Evolutionary conservation across 768 basidiomycete genomes (phyloP), one percentile per base, ranked within the genome.

Genomic region (Sarcomyxa edulis): DNA sequence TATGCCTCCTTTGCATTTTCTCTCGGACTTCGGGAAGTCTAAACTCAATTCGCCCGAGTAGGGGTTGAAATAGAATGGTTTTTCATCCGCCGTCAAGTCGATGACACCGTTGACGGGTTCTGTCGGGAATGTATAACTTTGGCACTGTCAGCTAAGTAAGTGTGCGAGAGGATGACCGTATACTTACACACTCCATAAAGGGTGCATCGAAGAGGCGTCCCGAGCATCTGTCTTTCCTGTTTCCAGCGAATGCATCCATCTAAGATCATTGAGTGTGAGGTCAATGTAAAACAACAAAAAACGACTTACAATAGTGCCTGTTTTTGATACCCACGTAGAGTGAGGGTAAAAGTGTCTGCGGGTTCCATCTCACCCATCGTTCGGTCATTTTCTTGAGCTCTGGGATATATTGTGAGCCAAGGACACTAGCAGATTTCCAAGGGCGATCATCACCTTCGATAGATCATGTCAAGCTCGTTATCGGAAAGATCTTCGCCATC

Each of bases 241-340:
- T 61, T 98, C 95, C 37, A 92, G 68, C 3, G 86, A 84, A 47
- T 79, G 66, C 93, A 96, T 93, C 94, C 94, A 98, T 25, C 88
- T 90, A 41, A 10, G 33, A 22, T n/a, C 10, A 33, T 38, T 48
- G 41, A 39, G 35, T 23, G 32, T 7, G 26, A 20, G 28, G 2
- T 29, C 11, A 15, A 31, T n/a, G 15, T 14, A 29, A 20, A 23
- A 25, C 2, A 20, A 29, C 23, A 30, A 35, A 37, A n/a, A 20
- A 35, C 6, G 11, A 58, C 79, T 32, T 37, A 88, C 82, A 66
- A 66, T 32, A 97, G 64, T 0, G 93, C 95, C 59, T 98, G 95
- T 53, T 92, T 95, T 54, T 97, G 95, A 60, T 98, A 97, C 25
- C 79, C 80, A 32, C 90, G 76, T 19, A 95, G 61, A 3, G 69